Evolutionary conservation across 371 early-diverging fungal genomes (phyloP).

Genomic region (Parasitella parasitica): DNA sequence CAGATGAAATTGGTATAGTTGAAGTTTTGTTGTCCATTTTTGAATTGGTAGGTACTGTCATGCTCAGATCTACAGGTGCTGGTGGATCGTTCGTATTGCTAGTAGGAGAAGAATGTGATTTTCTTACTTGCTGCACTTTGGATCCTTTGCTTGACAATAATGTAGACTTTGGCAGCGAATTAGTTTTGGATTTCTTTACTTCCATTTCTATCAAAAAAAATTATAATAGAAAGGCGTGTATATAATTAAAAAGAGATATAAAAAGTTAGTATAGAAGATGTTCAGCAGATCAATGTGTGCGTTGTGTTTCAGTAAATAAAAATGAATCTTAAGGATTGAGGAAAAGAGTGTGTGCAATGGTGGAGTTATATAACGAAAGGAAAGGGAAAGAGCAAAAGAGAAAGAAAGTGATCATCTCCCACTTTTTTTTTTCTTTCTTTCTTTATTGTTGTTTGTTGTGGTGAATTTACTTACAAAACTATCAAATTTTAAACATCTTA

Average conservation of each 20-base stretch:
- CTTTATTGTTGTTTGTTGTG: not conserved
- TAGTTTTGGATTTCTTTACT: not conserved
- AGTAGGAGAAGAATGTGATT: slow-evolving; percentile 20
- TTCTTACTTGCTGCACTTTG: slow-evolving; percentile 10
- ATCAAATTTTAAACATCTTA: not conserved
- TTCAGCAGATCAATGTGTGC: not conserved
- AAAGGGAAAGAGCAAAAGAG: not conserved
- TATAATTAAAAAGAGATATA: not conserved
- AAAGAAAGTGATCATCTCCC: slow-evolving; percentile 11
- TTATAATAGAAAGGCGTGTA: not conserved
- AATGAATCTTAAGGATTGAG: too few species aligned
- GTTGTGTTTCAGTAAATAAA: not conserved
- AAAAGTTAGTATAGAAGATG: not conserved
- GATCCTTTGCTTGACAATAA: not conserved
- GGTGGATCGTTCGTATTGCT: not conserved
- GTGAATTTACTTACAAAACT: not conserved
- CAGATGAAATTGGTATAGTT: slow-evolving; percentile 1
- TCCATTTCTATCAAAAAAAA: not conserved
- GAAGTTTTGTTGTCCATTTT: not conserved
- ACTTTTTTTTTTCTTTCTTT: not conserved
- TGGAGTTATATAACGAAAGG: slow-evolving; percentile 23
- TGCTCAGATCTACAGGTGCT: not conserved
- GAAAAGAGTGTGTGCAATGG: too few species aligned
- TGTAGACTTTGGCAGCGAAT: not conserved
- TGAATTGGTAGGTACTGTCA: not conserved